Evolutionary conservation across 1,284 basidiomycete species (phyloP), one percentile per base, ranked within the genome.

Genomic region (Takashimella koratensis): DNA sequence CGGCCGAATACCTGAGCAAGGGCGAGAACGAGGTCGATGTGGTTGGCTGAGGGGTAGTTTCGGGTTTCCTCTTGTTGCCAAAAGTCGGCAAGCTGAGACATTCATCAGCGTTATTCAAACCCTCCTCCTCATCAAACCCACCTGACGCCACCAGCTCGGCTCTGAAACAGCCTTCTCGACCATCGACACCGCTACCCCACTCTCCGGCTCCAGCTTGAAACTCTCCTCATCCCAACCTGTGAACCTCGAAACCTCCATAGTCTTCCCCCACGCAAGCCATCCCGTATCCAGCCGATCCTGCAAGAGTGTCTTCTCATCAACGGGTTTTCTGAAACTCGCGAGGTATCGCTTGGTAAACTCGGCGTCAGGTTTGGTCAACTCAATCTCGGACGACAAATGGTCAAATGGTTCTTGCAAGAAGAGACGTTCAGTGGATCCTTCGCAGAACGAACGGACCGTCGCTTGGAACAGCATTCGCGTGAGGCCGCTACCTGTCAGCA

Each of bases 401-500:
- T 88, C 93, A 42, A 68, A 78, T 80, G 88, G 88, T 72, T 88
- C 83, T 60, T 88, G 85, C 19, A 86, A 76, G 83, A 92, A 88
- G 5, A 96, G 79, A 49, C 62, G 60, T 49, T 88, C 64, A 39
- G 86, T 82, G 5, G 79, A 78, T 2, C 81, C 83, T 53, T 79
- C 77, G 26, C 87, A 83, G 58, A 90, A 88, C 5, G 90, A 88
- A 43, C 93, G 85, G 48, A 93, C 82, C 76, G 96, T 95, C 74
- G 93, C 79, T 64, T 86, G 85, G 57, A 85, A 83, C 39, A 87
- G 80, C 27, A 90, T 75, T 70, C 87, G 88, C 21, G 86, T 83
- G 30, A 94, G 75, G 2, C 85, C 89, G 52, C 86, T 90, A 26
- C 5, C 4, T 16, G 51, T 26, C 26, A 56, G 27, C 51, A 30